These are phyloP conservation scores for Phytophthora agathidicida DNA, from an alignment of 352 stramenopile species.

Conservation along the genomic window DNA sequence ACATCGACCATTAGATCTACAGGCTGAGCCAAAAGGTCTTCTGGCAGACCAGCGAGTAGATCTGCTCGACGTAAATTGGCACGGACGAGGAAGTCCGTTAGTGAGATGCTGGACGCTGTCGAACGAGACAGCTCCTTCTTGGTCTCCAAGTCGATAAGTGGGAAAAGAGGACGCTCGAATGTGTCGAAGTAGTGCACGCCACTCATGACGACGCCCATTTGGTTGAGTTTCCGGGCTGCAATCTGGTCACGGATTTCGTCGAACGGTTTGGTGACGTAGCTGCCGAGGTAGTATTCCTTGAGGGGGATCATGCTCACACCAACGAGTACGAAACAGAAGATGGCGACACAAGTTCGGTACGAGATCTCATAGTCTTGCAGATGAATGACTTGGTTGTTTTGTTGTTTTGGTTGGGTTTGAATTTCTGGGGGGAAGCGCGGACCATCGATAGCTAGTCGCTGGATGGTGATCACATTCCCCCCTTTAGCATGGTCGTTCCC, in stretches of 20 bases:
- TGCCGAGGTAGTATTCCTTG: conserved; percentile 52
- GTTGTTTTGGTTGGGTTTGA: neutral
- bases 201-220: conserved; percentile 36
- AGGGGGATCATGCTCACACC: conserved; percentile 34
- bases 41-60: conserved; percentile 28
- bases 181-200: conserved; percentile 45
- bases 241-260: conserved; percentile 45
- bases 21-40: conserved; percentile 12
- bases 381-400: neutral
- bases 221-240: conserved; percentile 36
- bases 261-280: conserved; percentile 47
- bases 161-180: conserved; percentile 29
- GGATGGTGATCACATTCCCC: neutral
- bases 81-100: conserved; percentile 43
- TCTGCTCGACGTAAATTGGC: conserved; percentile 34
- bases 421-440: conserved; percentile 10
- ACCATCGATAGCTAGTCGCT: conserved; percentile 13
- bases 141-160: conserved; percentile 32
- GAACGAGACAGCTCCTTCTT: conserved; percentile 17
- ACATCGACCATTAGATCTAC: conserved; percentile 47
- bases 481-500: neutral
- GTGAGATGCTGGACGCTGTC: conserved; percentile 6
- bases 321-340: conserved; percentile 20
- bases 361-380: conserved; percentile 30
- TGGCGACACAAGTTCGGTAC: conserved; percentile 25